Conservation (phyloP, 108 stramenopile genomes). For the Stephanodiscus minutulus region DNA sequence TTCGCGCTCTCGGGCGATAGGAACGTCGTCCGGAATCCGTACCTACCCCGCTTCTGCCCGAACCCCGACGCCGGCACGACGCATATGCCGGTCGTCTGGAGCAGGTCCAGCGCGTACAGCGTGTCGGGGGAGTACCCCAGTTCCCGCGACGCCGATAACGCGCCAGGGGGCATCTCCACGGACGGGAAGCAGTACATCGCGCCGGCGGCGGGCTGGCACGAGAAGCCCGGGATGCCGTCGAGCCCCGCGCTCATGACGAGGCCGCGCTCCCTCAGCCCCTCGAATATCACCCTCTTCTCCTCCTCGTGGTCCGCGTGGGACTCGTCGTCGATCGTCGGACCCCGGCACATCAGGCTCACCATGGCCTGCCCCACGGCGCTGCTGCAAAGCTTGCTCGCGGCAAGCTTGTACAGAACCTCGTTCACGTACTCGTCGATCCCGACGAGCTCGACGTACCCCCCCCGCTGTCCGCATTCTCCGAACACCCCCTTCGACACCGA, state of each 20-base stretch:
- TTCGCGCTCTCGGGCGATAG: conserved; percentile 82
- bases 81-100: conserved; percentile 93
- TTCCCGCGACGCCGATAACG: conserved; percentile 73
- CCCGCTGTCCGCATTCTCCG: conserved; percentile 97
- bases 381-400: conserved; percentile 84
- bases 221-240: conserved; percentile 88
- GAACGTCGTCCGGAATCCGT: conserved; percentile 97
- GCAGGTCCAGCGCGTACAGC: conserved; percentile 88
- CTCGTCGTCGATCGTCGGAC: conserved; percentile 74
- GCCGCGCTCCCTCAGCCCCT: conserved; percentile 74
- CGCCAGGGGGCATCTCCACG: conserved; percentile 80
- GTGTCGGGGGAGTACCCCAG: conserved; percentile 86
- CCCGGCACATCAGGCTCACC: conserved; percentile 91
- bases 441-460: conserved; percentile 93
- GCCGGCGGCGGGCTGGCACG: conserved; percentile 91
- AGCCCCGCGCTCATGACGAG: conserved; percentile 78
- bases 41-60: conserved; percentile 91
- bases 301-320: conserved; percentile 64
- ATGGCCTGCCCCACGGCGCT: conserved; percentile 90
- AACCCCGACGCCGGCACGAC: conserved; percentile 97
- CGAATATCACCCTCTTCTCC: conserved; percentile 73
- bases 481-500: conserved; percentile 92
- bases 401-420: conserved; percentile 92
- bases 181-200: conserved; percentile 97
- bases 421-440: conserved; percentile 81